A percentile compares a stretch with the other conserved stretches of the same genome.
phyloP scores from a whole-genome alignment of 2,329 filamentous ascomycete species.

The Scopulariopsis brevicaulis region DNA sequence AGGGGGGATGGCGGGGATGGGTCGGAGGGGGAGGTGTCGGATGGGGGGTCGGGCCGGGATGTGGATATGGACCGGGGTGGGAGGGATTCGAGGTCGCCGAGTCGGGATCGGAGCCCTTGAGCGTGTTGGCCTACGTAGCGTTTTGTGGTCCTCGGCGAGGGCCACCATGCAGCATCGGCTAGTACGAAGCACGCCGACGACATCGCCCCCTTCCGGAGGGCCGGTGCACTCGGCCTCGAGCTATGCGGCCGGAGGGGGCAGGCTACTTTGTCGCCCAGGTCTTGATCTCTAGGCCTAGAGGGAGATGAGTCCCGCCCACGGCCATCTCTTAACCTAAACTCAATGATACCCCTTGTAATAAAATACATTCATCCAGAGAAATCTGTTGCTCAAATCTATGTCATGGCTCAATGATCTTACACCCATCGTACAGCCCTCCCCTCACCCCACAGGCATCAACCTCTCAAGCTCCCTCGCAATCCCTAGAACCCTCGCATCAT shows the following conservation, averaged over 20 bases:
- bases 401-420: not conserved
- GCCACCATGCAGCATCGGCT: too few relatives aligned
- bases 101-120: conserved; percentile 9
- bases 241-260: too few relatives aligned
- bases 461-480: conserved; percentile 37
- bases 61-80: conserved; percentile 25
- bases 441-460: conserved; percentile 10
- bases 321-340: not conserved
- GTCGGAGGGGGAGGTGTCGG: conserved; percentile 27
- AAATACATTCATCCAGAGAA: not conserved
- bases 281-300: not conserved
- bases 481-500: conserved; percentile 53
- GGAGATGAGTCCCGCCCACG: not conserved
- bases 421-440: not conserved
- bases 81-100: conserved; percentile 10
- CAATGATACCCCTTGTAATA: not conserved
- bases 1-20: conserved; percentile 13
- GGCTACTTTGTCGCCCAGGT: too few relatives aligned
- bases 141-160: too few relatives aligned
- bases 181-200: too few relatives aligned
- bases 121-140: not conserved
- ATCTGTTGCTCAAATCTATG: not conserved
- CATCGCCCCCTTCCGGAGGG: too few relatives aligned
- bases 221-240: too few relatives aligned
- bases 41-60: conserved; percentile 11